Percentiles rank a stretch among this genome's conserved stretches.
phyloP scores from a whole-genome alignment of 257 asterid genomes.

The Lithospermum erythrorhizon region DNA sequence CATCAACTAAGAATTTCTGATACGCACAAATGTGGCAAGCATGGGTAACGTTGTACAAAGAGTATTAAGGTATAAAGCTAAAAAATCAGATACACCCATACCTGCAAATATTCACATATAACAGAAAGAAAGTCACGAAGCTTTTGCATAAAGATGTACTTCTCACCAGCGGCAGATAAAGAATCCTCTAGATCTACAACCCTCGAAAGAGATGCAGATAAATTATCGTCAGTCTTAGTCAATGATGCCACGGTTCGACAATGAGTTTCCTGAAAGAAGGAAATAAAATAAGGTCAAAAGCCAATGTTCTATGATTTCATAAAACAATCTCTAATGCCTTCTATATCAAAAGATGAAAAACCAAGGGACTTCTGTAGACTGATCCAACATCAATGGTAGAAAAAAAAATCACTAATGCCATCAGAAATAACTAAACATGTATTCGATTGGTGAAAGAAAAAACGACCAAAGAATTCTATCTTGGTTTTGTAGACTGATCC shows the following conservation, averaged over 20 bases:
- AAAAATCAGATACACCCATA: constrained; percentile 38
- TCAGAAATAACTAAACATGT: no score
- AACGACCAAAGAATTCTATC: no score
- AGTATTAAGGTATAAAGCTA: constrained; percentile 11
- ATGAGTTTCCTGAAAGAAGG: constrained; percentile 58
- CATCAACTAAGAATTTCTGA: constrained; percentile 1
- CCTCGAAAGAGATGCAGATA: constrained; percentile 62
- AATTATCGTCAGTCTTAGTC: constrained; percentile 64
- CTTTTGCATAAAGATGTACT: constrained; percentile 98
- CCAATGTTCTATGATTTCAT: not conserved
- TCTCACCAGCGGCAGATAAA: constrained; percentile 86
- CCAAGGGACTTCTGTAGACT: not conserved
- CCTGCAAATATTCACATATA: constrained; percentile 93
- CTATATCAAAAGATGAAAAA: not conserved
- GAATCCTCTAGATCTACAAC: constrained; percentile 62
- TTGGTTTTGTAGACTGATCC: not conserved
- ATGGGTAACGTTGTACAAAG: constrained; percentile 12
- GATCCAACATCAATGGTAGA: not conserved
- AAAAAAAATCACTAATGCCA: no score
- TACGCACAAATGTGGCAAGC: constrained; percentile 9
- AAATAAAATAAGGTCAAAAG: not conserved
- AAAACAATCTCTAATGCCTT: not conserved
- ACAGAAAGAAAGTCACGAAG: constrained; percentile 95
- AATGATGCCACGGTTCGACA: constrained; percentile 41
- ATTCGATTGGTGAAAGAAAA: no score